Evolutionary conservation across 164 flowering plant genomes (phyloP).

Genomic region (Umbellularia californica): DNA sequence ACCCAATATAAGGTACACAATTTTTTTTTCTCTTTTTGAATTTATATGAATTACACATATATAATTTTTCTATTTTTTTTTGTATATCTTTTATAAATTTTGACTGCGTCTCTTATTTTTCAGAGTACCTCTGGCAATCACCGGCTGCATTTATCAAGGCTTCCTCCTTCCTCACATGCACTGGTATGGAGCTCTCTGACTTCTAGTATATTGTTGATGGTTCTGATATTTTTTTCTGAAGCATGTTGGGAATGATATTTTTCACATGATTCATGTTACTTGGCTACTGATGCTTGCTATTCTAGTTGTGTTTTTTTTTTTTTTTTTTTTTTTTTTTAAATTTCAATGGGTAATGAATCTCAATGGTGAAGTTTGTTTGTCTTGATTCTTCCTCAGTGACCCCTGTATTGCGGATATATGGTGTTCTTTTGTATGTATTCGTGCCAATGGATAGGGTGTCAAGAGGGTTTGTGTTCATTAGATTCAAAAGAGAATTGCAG

Average conservation of each 20-base stretch:
- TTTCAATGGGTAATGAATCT: too few species aligned
- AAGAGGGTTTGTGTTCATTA: too few species aligned
- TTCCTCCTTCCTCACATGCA: conserved; percentile 37
- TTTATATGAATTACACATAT: too few species aligned
- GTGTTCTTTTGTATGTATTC: too few species aligned
- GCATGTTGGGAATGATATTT: not conserved
- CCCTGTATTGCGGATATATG: too few species aligned
- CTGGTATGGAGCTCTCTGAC: conserved; percentile 37
- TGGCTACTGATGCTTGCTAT: not conserved
- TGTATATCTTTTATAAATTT: not conserved
- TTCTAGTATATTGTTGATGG: not conserved
- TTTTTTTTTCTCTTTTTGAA: not conserved
- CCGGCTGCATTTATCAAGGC: conserved; percentile 19
- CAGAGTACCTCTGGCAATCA: conserved; percentile 38
- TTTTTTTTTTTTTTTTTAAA: too few species aligned
- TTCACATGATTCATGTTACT: not conserved
- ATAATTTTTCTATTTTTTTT: not conserved
- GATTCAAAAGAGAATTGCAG: too few species aligned
- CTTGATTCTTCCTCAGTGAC: too few species aligned
- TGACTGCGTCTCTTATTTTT: conserved; percentile 7
- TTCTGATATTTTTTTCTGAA: not conserved
- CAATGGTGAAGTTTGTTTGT: too few species aligned
- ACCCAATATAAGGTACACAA: conserved; percentile 35
- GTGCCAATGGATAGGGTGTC: too few species aligned
- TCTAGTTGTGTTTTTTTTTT: too few species aligned